A percentile compares a stretch with the other conserved stretches of the same genome.
These are phyloP conservation scores for Phytopythium boreale DNA, from an alignment of 352 stramenopile species.

Conservation along the genomic window DNA sequence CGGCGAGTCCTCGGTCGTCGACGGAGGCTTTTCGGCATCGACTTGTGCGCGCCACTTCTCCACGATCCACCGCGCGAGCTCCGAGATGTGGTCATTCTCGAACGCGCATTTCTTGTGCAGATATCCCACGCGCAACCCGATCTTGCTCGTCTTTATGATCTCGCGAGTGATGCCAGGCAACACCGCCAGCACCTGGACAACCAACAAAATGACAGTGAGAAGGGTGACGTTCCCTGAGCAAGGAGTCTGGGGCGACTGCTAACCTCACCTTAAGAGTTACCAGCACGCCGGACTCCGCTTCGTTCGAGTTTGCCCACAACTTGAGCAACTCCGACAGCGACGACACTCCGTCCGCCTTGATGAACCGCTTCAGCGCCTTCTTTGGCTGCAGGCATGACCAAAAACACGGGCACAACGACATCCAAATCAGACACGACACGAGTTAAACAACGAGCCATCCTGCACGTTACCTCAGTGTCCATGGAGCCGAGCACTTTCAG, in stretches of 20 bases:
- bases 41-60: constrained; percentile 51
- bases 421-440: background rate
- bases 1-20: constrained; percentile 8
- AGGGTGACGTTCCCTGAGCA: background rate
- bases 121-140: constrained; percentile 44
- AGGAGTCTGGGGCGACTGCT: background rate
- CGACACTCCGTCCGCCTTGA: constrained; percentile 42
- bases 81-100: constrained; percentile 24
- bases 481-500: constrained; percentile 28
- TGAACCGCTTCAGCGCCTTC: constrained; percentile 43
- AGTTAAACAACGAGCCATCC: background rate
- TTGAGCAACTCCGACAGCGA: constrained; percentile 42
- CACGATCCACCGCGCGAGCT: constrained; percentile 52
- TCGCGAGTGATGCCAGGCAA: constrained; percentile 51
- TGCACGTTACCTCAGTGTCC: constrained; percentile 32
- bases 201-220: background rate
- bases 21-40: constrained; percentile 10
- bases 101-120: constrained; percentile 35
- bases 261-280: constrained; percentile 58
- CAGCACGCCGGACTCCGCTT: constrained; percentile 52
- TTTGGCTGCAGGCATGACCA: constrained; percentile 30
- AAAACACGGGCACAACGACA: background rate
- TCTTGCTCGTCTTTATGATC: constrained; percentile 37
- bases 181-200: constrained; percentile 43
- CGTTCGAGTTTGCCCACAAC: constrained; percentile 41